Base-by-base conservation (phyloP, 495 filamentous ascomycete species). In the Hypoxylon perforatum region DNA sequence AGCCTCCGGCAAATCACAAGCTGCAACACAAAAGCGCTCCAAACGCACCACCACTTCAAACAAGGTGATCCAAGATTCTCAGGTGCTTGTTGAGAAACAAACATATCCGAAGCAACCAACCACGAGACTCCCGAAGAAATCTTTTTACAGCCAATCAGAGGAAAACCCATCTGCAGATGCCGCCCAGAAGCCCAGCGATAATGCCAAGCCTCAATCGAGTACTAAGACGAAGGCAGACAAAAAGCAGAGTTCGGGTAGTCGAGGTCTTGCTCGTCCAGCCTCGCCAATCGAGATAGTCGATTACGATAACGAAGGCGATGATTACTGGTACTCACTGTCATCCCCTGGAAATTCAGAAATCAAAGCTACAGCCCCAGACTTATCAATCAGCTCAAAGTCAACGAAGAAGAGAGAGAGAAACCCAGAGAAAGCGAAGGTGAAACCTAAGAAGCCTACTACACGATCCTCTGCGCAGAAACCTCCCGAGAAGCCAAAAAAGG, bases 331-430 rank as follows among this genome's bases (percentile, higher is more conserved):
- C 17, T 14, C 6, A 15, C 38, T 30, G 12, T 35, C 36, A 7
- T 48, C 59, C 2, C 50, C 44, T 21, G 21, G 19, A 52, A 44
- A 56, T 7, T 42, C 47, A 22, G 23, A 50, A 17, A 18, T 11
- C 2, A 41, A 54, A 47, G 0, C 15, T 36, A 3, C 19, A 4
- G 49, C 6, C 10, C 12, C 35, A 7, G 14, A 51, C 11, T 12
- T 23, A 3, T 39, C 14, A 9, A 22, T 64, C 42, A 51, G 61
- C 0, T 39, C 66, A 0, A 65, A 65, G 38, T 65, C 61, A 21
- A 65, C 61, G 52, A 69, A 57, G 57, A 69, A 65, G 61, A 50
- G 61, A 11, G 57, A 64, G 61, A 51, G 61, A 11, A 61, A 50
- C 12, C 51, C 52, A 25, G 14, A 53, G 17, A 56, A 57, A 4